A percentile compares a stretch with the other conserved stretches of the same genome.
Conservation (phyloP, 2,329 filamentous ascomycete species). For the Exserohilum turcica region DNA sequence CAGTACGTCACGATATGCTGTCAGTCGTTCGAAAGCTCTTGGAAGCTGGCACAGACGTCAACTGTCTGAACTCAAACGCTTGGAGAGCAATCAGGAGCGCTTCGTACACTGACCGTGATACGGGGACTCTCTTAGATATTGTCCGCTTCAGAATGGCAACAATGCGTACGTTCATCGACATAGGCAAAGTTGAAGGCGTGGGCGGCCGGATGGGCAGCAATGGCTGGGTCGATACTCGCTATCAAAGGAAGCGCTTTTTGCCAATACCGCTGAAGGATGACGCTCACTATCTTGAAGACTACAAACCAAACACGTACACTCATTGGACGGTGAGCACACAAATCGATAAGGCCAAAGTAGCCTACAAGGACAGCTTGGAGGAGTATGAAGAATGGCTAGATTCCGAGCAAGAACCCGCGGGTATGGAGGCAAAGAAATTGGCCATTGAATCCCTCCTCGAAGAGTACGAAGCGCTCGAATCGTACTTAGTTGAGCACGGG, state of each 20-base stretch:
- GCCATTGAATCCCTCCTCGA: constrained; percentile 59
- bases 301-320: constrained; percentile 64
- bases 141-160: constrained; percentile 59
- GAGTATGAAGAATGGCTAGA: constrained; percentile 29
- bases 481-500: constrained; percentile 59
- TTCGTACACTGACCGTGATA: constrained; percentile 44
- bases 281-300: constrained; percentile 56
- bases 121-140: constrained; percentile 64
- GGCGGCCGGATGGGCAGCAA: not conserved
- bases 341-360: constrained; percentile 46
- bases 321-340: constrained; percentile 58
- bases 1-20: constrained; percentile 59
- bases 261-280: constrained; percentile 49
- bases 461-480: constrained; percentile 62
- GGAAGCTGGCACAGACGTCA: constrained; percentile 67
- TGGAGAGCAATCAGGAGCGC: constrained; percentile 30
- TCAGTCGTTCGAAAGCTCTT: constrained; percentile 64
- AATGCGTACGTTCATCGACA: constrained; percentile 14
- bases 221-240: not conserved
- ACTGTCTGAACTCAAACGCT: constrained; percentile 57
- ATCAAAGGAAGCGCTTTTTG: not conserved
- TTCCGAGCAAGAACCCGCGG: constrained; percentile 29
- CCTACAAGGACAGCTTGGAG: constrained; percentile 47
- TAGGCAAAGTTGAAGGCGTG: constrained; percentile 8
- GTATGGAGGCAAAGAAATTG: constrained; percentile 59